Percentiles rank a stretch among this genome's conserved stretches.
phyloP scores from a whole-genome alignment of 2,329 filamentous ascomycete species.

The Alternaria sp. region DNA sequence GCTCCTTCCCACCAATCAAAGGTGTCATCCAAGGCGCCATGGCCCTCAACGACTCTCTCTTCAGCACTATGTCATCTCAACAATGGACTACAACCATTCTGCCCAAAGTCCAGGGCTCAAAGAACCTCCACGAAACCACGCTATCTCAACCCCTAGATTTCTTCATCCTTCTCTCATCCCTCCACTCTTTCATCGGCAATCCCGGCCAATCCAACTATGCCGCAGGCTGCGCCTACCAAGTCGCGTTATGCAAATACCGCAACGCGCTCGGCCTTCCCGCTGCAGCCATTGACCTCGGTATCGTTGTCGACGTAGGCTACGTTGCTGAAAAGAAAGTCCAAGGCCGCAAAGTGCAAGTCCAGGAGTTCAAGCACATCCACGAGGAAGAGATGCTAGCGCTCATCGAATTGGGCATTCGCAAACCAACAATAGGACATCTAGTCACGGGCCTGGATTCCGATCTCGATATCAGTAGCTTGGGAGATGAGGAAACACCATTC shows the following conservation, averaged over 20 bases:
- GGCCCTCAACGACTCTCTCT: constrained; percentile 25
- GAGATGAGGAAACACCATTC: constrained; percentile 10
- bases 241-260: constrained; percentile 30
- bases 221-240: constrained; percentile 33
- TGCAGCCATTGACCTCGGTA: constrained; percentile 28
- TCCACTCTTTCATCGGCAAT: constrained; percentile 31
- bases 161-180: constrained; percentile 35
- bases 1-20: constrained; percentile 20
- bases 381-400: constrained; percentile 24
- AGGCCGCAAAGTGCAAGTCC: constrained; percentile 17
- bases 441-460: constrained; percentile 20
- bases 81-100: constrained; percentile 22
- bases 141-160: constrained; percentile 28
- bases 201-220: constrained; percentile 39
- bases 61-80: constrained; percentile 24
- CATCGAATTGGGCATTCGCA: constrained; percentile 16
- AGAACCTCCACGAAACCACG: constrained; percentile 34
- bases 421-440: constrained; percentile 17
- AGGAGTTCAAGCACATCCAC: constrained; percentile 19
- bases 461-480: background rate
- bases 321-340: constrained; percentile 24
- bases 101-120: constrained; percentile 48
- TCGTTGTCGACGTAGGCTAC: constrained; percentile 26
- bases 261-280: constrained; percentile 6
- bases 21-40: constrained; percentile 32